Evolutionary conservation across 176 grass and related monocot genomes (phyloP).

Genomic region (Areca catechu): DNA sequence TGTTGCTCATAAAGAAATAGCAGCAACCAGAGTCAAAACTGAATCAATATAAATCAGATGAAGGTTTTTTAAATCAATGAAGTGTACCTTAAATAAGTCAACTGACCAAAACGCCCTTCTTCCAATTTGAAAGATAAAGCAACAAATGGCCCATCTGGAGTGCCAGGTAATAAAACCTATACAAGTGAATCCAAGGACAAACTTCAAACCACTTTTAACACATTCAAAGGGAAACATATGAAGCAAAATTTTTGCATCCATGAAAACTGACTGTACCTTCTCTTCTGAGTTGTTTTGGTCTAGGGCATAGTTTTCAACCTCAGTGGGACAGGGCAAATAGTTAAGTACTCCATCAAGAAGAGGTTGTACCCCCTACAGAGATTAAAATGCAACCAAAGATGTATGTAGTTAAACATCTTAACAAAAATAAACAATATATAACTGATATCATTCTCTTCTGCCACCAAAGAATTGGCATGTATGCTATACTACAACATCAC

Average conservation of each 20-base stretch:
- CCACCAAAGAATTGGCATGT: too few relatives aligned
- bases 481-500: too few relatives aligned
- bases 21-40: background rate
- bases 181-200: slow-evolving; percentile 16
- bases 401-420: too few relatives aligned
- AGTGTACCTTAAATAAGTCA: slow-evolving; percentile 85
- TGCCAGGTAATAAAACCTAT: slow-evolving; percentile 71
- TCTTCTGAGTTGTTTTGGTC: slow-evolving; percentile 94
- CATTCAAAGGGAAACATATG: slow-evolving; percentile 2
- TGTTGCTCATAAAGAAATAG: background rate
- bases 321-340: slow-evolving; percentile 75
- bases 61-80: slow-evolving; percentile 1
- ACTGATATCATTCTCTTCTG: too few relatives aligned
- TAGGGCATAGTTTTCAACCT: slow-evolving; percentile 87
- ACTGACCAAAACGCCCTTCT: slow-evolving; percentile 98
- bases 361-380: slow-evolving; percentile 78
- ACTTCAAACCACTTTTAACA: background rate
- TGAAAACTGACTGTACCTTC: slow-evolving; percentile 40
- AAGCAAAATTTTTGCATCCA: too few relatives aligned
- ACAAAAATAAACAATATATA: too few relatives aligned
- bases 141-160: slow-evolving; percentile 65
- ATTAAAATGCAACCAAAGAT: slow-evolving; percentile 18
- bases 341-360: slow-evolving; percentile 92
- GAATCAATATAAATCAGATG: background rate
- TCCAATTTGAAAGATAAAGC: slow-evolving; percentile 94